phyloP scores from a whole-genome alignment of 768 basidiomycete genomes.

The Stropharia rugosoannulata region DNA sequence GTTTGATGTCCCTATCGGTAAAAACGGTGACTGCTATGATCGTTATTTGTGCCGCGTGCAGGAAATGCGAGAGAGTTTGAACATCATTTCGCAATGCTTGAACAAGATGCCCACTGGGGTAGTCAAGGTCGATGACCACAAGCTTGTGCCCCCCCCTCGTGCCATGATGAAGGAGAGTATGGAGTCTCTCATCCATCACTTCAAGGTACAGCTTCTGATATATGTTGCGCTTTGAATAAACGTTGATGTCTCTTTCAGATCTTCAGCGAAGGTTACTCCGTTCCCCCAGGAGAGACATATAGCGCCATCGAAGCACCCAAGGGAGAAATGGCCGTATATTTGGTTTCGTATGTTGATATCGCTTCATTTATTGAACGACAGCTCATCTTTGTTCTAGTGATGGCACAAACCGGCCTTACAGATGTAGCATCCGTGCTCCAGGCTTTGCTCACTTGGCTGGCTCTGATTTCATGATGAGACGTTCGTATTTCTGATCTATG shows the following conservation, averaged over 20 bases:
- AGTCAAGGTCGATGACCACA: conserved; percentile 95
- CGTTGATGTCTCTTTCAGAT: conserved; percentile 45
- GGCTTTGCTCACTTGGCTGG: conserved; percentile 96
- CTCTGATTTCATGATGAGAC: conserved; percentile 97
- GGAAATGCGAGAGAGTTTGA: conserved; percentile 93
- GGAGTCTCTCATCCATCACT: conserved; percentile 98
- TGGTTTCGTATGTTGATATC: conserved; percentile 76
- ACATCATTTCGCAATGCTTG: conserved; percentile 90
- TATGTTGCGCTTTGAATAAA: background rate
- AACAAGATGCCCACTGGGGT: conserved; percentile 96
- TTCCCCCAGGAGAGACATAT: conserved; percentile 96
- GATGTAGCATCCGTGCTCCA: conserved; percentile 96
- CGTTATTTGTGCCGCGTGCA: conserved; percentile 97
- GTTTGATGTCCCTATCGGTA: conserved; percentile 95
- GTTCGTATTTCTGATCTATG: conserved; percentile 41
- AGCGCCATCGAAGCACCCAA: conserved; percentile 98
- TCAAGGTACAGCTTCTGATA: conserved; percentile 59
- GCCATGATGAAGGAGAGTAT: conserved; percentile 99
- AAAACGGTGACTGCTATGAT: conserved; percentile 97
- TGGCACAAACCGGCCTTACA: conserved; percentile 93
- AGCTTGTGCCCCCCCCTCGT: conserved; percentile 93
- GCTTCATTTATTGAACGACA: background rate
- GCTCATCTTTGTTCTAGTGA: conserved; percentile 48
- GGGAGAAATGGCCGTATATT: conserved; percentile 98
- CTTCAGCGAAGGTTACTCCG: conserved; percentile 95